Evolutionary conservation across 164 flowering plant species (phyloP).

Genomic region (Aristolochia californica): DNA sequence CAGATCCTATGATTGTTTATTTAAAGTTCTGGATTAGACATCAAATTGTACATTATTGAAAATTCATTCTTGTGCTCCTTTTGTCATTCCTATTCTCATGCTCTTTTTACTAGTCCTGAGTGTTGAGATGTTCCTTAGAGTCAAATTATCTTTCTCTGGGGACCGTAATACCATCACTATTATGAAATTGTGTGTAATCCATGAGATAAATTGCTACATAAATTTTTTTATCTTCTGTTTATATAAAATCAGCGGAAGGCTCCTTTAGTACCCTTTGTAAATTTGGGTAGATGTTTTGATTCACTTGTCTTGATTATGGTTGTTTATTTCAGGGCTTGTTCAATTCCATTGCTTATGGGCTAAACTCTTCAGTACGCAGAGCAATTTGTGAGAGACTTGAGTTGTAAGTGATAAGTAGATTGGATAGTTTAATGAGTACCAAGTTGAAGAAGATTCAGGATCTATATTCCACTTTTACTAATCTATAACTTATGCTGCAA

Average conservation of each 20-base stretch:
- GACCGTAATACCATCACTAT: too few relatives aligned
- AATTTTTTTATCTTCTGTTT: neutral
- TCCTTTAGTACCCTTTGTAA: neutral
- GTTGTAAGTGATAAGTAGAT: slow-evolving; percentile 41
- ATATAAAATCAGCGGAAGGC: too few relatives aligned
- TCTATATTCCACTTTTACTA: neutral
- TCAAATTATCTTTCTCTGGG: too few relatives aligned
- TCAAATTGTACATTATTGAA: too few relatives aligned
- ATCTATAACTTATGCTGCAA: neutral
- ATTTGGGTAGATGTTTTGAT: neutral
- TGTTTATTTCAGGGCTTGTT: slow-evolving; percentile 52
- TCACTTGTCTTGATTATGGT: neutral
- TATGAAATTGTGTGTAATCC: too few relatives aligned
- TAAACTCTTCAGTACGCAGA: slow-evolving; percentile 77
- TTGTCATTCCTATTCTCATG: too few relatives aligned
- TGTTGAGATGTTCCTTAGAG: too few relatives aligned
- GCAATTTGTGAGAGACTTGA: slow-evolving; percentile 73
- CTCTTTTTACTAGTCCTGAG: too few relatives aligned
- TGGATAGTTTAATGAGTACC: neutral
- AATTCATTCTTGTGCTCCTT: too few relatives aligned
- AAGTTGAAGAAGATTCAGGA: neutral
- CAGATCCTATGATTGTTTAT: too few relatives aligned
- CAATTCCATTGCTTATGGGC: slow-evolving; percentile 91
- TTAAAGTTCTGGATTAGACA: too few relatives aligned
- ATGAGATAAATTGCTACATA: neutral